These are phyloP conservation scores for Basipetospora chlamydospora DNA, from an alignment of 2,329 filamentous ascomycete genomes.

Conservation along the genomic window DNA sequence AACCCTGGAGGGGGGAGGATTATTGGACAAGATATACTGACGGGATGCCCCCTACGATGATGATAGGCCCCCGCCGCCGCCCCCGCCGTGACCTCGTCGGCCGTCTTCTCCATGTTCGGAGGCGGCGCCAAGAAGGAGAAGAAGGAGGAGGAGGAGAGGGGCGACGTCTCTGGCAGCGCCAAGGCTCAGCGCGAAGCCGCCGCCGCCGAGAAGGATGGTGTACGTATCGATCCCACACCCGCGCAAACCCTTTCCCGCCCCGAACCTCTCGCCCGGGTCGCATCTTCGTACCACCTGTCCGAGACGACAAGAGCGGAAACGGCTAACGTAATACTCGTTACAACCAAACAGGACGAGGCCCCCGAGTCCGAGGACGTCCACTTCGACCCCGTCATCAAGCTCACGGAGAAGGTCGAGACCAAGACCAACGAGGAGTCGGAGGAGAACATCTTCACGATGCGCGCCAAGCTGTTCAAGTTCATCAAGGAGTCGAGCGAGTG, in stretches of 20 bases:
- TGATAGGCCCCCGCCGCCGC: neutral
- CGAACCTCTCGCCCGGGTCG: too few species aligned
- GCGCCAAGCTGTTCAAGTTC: conserved; percentile 98
- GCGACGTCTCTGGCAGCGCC: conserved; percentile 78
- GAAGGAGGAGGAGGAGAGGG: conserved; percentile 70
- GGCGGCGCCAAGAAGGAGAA: conserved; percentile 95
- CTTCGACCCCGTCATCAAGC: conserved; percentile 90
- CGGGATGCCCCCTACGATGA: too few species aligned
- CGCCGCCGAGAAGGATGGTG: conserved; percentile 36
- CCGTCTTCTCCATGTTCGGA: conserved; percentile 97
- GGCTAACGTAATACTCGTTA: conserved; percentile 6
- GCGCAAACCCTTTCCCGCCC: neutral
- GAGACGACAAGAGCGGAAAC: too few species aligned
- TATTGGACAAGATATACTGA: too few species aligned
- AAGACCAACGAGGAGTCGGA: conserved; percentile 98
- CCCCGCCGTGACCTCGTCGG: conserved; percentile 37
- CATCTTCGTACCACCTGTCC: too few species aligned
- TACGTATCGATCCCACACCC: conserved; percentile 16
- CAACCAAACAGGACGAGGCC: conserved; percentile 59
- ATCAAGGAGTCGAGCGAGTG: conserved; percentile 83
- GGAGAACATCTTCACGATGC: conserved; percentile 98
- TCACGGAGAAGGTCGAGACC: conserved; percentile 92
- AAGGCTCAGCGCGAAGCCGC: conserved; percentile 60
- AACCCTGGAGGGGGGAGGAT: too few species aligned
- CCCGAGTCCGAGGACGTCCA: conserved; percentile 86